Conservation (phyloP, 768 basidiomycete genomes). For the Pleurotus cornucopiae region DNA sequence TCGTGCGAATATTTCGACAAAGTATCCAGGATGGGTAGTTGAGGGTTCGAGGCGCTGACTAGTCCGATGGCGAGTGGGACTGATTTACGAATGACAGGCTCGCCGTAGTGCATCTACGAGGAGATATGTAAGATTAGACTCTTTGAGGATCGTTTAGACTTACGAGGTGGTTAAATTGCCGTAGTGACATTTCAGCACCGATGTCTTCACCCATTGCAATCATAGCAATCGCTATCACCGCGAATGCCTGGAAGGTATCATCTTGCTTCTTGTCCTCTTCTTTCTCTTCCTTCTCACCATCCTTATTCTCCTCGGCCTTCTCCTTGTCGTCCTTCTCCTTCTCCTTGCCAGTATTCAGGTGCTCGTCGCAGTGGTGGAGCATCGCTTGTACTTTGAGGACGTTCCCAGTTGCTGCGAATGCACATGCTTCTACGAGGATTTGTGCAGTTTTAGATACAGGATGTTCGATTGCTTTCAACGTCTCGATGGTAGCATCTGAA, state of each 20-base stretch:
- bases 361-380: constrained; percentile 92
- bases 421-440: constrained; percentile 89
- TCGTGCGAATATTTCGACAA: constrained; percentile 99
- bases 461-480: constrained; percentile 89
- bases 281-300: constrained; percentile 52
- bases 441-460: constrained; percentile 88
- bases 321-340: constrained; percentile 46
- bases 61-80: constrained; percentile 95
- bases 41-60: constrained; percentile 93
- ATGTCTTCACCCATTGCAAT: constrained; percentile 99
- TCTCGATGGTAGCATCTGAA: constrained; percentile 91
- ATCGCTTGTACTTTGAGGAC: constrained; percentile 90
- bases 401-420: constrained; percentile 93
- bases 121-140: not conserved
- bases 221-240: constrained; percentile 89
- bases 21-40: constrained; percentile 90
- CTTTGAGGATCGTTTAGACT: constrained; percentile 19
- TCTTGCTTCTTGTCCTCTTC: constrained; percentile 39
- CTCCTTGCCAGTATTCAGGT: constrained; percentile 57
- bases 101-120: constrained; percentile 96
- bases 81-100: constrained; percentile 85
- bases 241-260: constrained; percentile 87
- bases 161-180: constrained; percentile 96
- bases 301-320: constrained; percentile 47
- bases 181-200: constrained; percentile 94